These are phyloP conservation scores for Curvularia eragrostidis DNA, from an alignment of 2,329 filamentous ascomycete genomes.

Conservation along the genomic window DNA sequence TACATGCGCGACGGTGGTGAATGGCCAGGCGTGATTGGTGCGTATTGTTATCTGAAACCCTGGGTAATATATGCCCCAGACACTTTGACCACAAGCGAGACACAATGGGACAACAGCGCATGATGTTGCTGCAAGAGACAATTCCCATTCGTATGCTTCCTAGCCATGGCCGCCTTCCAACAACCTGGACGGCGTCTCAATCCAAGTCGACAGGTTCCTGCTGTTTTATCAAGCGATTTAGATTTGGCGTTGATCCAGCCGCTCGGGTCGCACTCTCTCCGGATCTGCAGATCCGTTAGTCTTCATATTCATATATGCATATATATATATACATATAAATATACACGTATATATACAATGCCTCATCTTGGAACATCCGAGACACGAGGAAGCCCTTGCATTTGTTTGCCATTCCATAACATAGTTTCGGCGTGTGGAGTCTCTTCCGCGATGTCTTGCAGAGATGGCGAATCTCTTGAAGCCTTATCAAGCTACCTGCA, in stretches of 20 bases:
- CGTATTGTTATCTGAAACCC: constrained; percentile 18
- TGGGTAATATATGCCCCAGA: constrained; percentile 16
- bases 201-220: background rate
- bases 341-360: background rate
- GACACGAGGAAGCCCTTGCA: background rate
- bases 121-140: background rate
- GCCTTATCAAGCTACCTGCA: background rate
- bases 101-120: constrained; percentile 6
- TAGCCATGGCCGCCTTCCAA: background rate
- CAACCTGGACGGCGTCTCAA: background rate
- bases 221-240: background rate
- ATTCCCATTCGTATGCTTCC: background rate
- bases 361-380: background rate
- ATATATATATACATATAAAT: background rate
- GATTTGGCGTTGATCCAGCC: background rate
- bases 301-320: background rate
- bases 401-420: background rate
- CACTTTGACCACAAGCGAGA: constrained; percentile 10
- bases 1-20: constrained; percentile 11
- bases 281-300: background rate
- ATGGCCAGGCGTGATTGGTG: constrained; percentile 18
- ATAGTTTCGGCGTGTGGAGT: background rate
- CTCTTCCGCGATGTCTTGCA: background rate
- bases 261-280: background rate
- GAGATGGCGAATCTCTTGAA: constrained; percentile 1